A percentile compares a stretch with the other conserved stretches of the same genome.
Conservation (phyloP, 805 yeast species). For the Torulaspora franciscae region DNA sequence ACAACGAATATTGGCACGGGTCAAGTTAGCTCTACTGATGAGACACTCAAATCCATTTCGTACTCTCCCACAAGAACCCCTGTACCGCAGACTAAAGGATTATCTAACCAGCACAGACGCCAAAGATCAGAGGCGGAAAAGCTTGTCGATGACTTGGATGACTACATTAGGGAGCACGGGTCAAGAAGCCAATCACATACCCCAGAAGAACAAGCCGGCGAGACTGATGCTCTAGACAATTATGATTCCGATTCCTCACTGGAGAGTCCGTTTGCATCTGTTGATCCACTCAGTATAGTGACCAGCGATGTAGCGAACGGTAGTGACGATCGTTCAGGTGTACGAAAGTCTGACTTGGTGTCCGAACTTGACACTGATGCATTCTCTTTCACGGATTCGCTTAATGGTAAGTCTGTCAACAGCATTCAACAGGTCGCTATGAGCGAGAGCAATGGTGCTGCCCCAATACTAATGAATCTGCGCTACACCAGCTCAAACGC, state of each 20-base stretch:
- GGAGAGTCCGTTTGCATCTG: slow-evolving; percentile 6
- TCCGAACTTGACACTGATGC: slow-evolving; percentile 12
- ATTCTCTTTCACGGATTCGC: slow-evolving; percentile 22
- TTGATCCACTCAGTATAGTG: slow-evolving; percentile 5
- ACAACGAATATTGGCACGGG: background rate
- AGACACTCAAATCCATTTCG: slow-evolving; percentile 3
- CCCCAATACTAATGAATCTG: slow-evolving; percentile 12
- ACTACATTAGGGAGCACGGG: slow-evolving; percentile 21
- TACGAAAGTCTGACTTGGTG: slow-evolving; percentile 6
- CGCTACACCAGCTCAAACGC: slow-evolving; percentile 1
- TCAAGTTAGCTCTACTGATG: slow-evolving; percentile 6
- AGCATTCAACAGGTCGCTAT: slow-evolving; percentile 19
- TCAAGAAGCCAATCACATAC: slow-evolving; percentile 7
- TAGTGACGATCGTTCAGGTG: background rate
- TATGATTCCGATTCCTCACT: background rate
- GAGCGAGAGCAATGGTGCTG: slow-evolving; percentile 14
- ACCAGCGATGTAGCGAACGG: background rate
- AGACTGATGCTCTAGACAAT: background rate
- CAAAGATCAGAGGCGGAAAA: slow-evolving; percentile 35
- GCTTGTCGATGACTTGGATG: slow-evolving; percentile 33
- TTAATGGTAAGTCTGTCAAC: slow-evolving; percentile 17
- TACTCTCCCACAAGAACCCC: slow-evolving; percentile 7
- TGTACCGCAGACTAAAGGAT: background rate
- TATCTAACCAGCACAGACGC: slow-evolving; percentile 21
- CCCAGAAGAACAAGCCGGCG: background rate